These are phyloP conservation scores for Pythium aristosporum DNA, from an alignment of 352 stramenopile genomes.

Conservation along the genomic window DNA sequence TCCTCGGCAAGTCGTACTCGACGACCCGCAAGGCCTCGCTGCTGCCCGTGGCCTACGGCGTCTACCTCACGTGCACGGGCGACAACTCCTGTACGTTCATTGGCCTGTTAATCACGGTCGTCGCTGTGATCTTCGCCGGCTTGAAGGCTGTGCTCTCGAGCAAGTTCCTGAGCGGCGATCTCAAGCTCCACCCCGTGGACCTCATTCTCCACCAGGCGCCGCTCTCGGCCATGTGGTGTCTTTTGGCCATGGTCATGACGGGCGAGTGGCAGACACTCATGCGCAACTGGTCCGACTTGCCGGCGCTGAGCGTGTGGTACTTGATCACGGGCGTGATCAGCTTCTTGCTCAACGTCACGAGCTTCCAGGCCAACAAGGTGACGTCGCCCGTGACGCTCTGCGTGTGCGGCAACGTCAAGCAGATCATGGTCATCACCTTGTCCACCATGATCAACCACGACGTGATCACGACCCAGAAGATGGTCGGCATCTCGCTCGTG, in stretches of 20 bases:
- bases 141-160: slow-evolving; percentile 92
- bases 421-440: slow-evolving; percentile 86
- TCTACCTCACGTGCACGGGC: slow-evolving; percentile 80
- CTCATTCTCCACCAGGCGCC: slow-evolving; percentile 92
- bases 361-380: slow-evolving; percentile 94
- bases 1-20: slow-evolving; percentile 78
- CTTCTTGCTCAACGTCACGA: slow-evolving; percentile 94
- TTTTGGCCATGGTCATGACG: slow-evolving; percentile 77
- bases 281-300: slow-evolving; percentile 64
- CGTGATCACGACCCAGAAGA: slow-evolving; percentile 62
- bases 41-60: slow-evolving; percentile 72
- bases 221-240: slow-evolving; percentile 89
- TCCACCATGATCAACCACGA: slow-evolving; percentile 81
- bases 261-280: slow-evolving; percentile 68
- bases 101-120: slow-evolving; percentile 87
- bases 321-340: slow-evolving; percentile 87
- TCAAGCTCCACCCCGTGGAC: slow-evolving; percentile 93
- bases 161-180: slow-evolving; percentile 91
- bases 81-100: slow-evolving; percentile 90
- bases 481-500: slow-evolving; percentile 69
- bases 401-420: slow-evolving; percentile 95
- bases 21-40: slow-evolving; percentile 71
- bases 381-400: slow-evolving; percentile 93
- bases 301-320: slow-evolving; percentile 64
- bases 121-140: slow-evolving; percentile 89